These are phyloP conservation scores for Eremothecium gossypii DNA, from an alignment of 1,139 yeast genomes.

Conservation along the genomic window DNA sequence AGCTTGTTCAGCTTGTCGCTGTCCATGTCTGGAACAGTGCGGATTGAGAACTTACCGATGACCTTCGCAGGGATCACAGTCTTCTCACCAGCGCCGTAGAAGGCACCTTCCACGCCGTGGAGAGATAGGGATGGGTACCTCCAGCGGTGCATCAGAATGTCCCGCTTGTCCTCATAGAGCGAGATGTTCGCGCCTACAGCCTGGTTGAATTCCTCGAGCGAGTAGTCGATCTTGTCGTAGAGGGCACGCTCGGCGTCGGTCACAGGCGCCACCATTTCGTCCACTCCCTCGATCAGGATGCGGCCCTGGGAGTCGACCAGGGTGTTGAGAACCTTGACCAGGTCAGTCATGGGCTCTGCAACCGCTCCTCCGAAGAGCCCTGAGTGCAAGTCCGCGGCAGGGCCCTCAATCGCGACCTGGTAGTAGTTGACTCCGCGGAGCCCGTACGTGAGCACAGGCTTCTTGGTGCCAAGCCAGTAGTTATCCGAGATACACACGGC, in stretches of 20 bases:
- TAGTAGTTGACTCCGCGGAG: constrained; percentile 95
- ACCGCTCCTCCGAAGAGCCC: constrained; percentile 97
- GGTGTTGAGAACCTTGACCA: constrained; percentile 62
- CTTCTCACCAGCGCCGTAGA: constrained; percentile 90
- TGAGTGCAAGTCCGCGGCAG: constrained; percentile 94
- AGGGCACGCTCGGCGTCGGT: constrained; percentile 69
- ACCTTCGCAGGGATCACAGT: constrained; percentile 97
- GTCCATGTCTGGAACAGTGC: constrained; percentile 94
- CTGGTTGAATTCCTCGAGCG: constrained; percentile 72
- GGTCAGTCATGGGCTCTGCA: constrained; percentile 96
- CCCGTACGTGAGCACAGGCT: constrained; percentile 96
- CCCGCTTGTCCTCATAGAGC: constrained; percentile 66
- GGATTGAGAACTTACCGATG: constrained; percentile 85
- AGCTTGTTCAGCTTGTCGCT: constrained; percentile 66
- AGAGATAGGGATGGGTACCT: constrained; percentile 91
- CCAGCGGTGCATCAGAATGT: constrained; percentile 95
- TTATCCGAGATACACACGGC: constrained; percentile 95
- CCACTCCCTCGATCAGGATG: constrained; percentile 78
- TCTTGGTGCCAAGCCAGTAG: constrained; percentile 95
- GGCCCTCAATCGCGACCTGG: constrained; percentile 73
- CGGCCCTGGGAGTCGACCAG: constrained; percentile 76
- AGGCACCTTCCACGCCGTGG: constrained; percentile 98
- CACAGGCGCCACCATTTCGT: constrained; percentile 91
- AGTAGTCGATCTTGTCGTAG: constrained; percentile 80
- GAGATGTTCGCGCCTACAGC: constrained; percentile 86